Evolutionary conservation across 106 monocot species (phyloP).

Genomic region (Dendrobium catenatum): DNA sequence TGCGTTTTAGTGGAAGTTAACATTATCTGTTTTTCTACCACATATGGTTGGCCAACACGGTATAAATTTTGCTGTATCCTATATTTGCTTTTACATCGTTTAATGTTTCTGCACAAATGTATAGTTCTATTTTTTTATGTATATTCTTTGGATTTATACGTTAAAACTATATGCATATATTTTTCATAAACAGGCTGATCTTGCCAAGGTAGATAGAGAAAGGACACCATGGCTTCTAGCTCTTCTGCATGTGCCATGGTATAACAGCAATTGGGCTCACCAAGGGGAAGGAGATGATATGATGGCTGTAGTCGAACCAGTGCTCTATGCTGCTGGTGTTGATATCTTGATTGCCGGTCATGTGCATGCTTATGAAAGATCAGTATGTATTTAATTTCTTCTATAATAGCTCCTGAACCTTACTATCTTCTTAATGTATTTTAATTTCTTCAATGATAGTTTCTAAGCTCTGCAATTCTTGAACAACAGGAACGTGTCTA

Average conservation of each 20-base stretch:
- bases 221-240: slow-evolving; percentile 84
- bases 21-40: too few relatives aligned
- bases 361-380: slow-evolving; percentile 96
- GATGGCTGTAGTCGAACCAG: slow-evolving; percentile 73
- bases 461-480: background rate
- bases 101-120: background rate
- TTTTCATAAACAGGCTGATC: slow-evolving; percentile 48
- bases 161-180: background rate
- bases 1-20: too few relatives aligned
- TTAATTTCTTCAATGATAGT: background rate
- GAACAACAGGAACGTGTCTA: slow-evolving; percentile 18
- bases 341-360: slow-evolving; percentile 84
- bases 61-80: background rate
- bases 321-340: slow-evolving; percentile 73
- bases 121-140: background rate
- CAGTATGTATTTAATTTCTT: slow-evolving; percentile 29
- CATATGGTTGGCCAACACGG: too few relatives aligned
- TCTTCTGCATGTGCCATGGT: slow-evolving; percentile 89
- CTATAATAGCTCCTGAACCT: background rate
- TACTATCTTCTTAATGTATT: background rate
- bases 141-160: background rate
- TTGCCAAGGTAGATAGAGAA: slow-evolving; percentile 68
- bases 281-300: slow-evolving; percentile 82
- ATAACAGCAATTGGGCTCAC: slow-evolving; percentile 95
- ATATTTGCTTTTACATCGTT: background rate